Conservation (phyloP, 441 rosid species). For the Populus hybrid region DNA sequence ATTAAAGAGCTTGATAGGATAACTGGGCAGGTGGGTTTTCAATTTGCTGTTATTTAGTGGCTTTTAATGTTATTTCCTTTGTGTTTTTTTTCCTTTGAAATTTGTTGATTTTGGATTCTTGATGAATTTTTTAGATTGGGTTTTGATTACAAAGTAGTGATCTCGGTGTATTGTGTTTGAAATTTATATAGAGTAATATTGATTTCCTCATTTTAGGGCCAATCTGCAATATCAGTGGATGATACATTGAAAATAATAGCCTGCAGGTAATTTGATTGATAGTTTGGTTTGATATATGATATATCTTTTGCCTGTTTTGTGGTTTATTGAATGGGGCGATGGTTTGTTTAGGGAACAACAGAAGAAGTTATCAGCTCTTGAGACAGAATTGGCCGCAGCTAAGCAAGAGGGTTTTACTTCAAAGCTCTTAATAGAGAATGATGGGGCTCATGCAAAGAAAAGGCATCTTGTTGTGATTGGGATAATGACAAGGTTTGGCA, state of each 20-base stretch:
- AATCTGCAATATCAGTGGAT: slow-evolving; percentile 87
- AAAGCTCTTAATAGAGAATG: slow-evolving; percentile 35
- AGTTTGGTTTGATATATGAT: not conserved
- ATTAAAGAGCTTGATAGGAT: slow-evolving; percentile 83
- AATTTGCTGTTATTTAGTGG: not conserved
- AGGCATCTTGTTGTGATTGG: slow-evolving; percentile 71
- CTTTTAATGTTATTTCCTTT: slow-evolving; percentile 2
- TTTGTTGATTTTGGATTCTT: not conserved
- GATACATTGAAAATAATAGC: slow-evolving; percentile 88
- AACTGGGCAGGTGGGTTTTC: slow-evolving; percentile 63
- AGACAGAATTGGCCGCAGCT: slow-evolving; percentile 67
- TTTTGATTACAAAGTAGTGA: not conserved
- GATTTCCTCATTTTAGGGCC: slow-evolving; percentile 44
- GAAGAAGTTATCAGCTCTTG: slow-evolving; percentile 68
- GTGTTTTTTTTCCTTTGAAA: not conserved
- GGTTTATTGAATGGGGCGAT: slow-evolving; percentile 8
- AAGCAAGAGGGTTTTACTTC: slow-evolving; percentile 69
- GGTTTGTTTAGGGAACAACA: slow-evolving; percentile 71
- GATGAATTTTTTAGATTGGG: not conserved
- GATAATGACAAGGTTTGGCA: slow-evolving; percentile 66
- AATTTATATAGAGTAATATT: not conserved
- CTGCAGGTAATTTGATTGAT: slow-evolving; percentile 58
- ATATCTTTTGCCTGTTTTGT: not conserved
- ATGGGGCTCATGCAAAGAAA: slow-evolving; percentile 42
- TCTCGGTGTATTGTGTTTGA: not conserved